Conservation (phyloP, 106 monocot species). For the Dioscorea dumetorum region DNA sequence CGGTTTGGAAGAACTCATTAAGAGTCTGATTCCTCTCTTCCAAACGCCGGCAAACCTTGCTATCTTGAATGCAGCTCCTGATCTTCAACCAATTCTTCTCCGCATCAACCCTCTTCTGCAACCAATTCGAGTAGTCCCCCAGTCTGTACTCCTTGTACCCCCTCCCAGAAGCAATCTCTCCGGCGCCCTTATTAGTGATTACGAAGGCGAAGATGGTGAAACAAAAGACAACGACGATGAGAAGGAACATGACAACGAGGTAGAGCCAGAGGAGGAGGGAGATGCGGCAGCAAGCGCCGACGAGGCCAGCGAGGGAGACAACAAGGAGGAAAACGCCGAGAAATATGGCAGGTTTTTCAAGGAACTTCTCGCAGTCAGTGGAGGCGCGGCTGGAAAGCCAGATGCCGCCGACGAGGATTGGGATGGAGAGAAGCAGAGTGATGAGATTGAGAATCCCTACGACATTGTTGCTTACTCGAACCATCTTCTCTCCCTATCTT, state of each 20-base stretch:
- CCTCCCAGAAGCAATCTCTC: constrained; percentile 12
- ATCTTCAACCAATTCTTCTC: constrained; percentile 24
- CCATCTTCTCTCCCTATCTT: constrained; percentile 11
- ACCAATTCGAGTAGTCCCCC: constrained; percentile 36
- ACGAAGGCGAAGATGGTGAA: constrained; percentile 27
- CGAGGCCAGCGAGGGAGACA: constrained; percentile 31
- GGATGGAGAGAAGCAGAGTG: constrained; percentile 28
- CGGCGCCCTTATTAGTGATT: constrained; percentile 26
- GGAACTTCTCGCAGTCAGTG: constrained; percentile 26
- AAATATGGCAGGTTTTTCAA: constrained; percentile 15
- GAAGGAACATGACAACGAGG: constrained; percentile 40
- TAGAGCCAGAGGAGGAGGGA: constrained; percentile 39
- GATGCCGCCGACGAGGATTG: constrained; percentile 26
- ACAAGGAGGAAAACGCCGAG: constrained; percentile 24
- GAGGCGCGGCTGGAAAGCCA: constrained; percentile 14
- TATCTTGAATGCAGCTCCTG: constrained; percentile 34
- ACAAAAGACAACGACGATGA: constrained; percentile 25
- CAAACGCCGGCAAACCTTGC: constrained; percentile 14
- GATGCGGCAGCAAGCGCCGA: constrained; percentile 38
- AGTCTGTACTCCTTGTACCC: constrained; percentile 31
- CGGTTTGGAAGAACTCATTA: constrained; percentile 6
- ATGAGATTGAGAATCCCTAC: constrained; percentile 25
- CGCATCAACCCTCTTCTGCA: constrained; percentile 19
- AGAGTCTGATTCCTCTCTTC: constrained; percentile 6
- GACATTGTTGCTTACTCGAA: constrained; percentile 31